Base-by-base conservation (phyloP, 2,329 filamentous ascomycete genomes). In the Ascochyta viciae-villosae region DNA sequence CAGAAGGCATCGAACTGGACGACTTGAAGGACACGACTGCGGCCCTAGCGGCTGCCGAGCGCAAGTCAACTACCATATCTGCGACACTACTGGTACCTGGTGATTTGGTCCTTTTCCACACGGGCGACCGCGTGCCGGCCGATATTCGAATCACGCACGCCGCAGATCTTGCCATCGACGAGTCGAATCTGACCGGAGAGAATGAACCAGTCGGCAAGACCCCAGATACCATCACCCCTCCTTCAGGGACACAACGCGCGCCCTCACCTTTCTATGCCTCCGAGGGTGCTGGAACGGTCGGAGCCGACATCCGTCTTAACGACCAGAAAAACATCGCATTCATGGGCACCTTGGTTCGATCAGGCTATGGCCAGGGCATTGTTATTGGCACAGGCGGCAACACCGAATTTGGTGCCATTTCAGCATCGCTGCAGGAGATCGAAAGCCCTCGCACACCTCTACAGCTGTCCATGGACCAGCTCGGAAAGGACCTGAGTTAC, bases 381-480 rank as follows among this genome's bases (percentile, higher is more conserved):
- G 95, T 99, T n/a, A 96, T 97, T 74, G 92, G 93, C 8, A 99
- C 95, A 6, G 96, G 96, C 51, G 90, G 90, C 29, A 87, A 91
- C 56, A 99, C 96, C 0, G 92, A 98, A 68, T 98, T 99, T 76
- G 95, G 95, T 38, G 94, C 92, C 45, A 99, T 99, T 66, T 96
- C 94, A 19, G 90, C 93, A 15, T 97, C 93, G 49, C 85, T 99
- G 24, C 92, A 94, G 44, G 91, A 95, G 59, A 99, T 96, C 26
- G 95, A 98, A 75, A 96, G 92, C 69, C 95, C 95, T 0, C 85
- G 95, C 39, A 99, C 95, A 3, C 95, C 95, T 8, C 82, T 99
- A 27, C 95, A 99, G 74, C 78, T 96, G 8, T 96, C 92, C 16
- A 99, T 99, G 96, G 95, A 99, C 74, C 87, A 92, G n/a, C 85